Conservation (phyloP, 106 monocot genomes). For the Dioscorea zingiberensis region DNA sequence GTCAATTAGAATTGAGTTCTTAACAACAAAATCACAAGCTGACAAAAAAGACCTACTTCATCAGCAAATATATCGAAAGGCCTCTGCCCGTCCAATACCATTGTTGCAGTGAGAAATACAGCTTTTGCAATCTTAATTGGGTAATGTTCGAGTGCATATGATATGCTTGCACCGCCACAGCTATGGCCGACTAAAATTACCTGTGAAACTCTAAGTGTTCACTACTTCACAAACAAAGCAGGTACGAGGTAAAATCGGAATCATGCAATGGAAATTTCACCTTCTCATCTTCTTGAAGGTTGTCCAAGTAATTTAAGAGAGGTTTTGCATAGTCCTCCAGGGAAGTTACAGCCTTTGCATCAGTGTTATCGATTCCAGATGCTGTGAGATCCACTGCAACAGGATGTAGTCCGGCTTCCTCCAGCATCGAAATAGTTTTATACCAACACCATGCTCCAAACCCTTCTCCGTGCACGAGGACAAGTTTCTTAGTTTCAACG, state of each 20-base stretch:
- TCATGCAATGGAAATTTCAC: slow-evolving; percentile 13
- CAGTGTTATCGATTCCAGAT: slow-evolving; percentile 66
- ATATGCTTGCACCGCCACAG: slow-evolving; percentile 86
- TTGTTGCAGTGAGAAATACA: slow-evolving; percentile 72
- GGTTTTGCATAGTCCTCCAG: slow-evolving; percentile 79
- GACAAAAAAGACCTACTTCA: slow-evolving; percentile 33
- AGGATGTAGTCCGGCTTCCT: slow-evolving; percentile 71
- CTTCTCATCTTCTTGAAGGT: slow-evolving; percentile 68
- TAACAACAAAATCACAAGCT: no score
- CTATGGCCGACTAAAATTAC: slow-evolving; percentile 94
- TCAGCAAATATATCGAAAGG: slow-evolving; percentile 79
- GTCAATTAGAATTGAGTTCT: no score
- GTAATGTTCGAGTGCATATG: slow-evolving; percentile 62
- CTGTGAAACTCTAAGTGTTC: slow-evolving; percentile 23
- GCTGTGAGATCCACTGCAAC: slow-evolving; percentile 79
- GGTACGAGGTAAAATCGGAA: background rate
- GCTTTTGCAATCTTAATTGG: slow-evolving; percentile 82
- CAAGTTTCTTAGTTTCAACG: slow-evolving; percentile 70
- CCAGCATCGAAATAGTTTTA: slow-evolving; percentile 69
- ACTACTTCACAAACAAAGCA: slow-evolving; percentile 7
- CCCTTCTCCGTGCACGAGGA: slow-evolving; percentile 92
- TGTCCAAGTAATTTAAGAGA: slow-evolving; percentile 53
- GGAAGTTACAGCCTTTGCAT: slow-evolving; percentile 47
- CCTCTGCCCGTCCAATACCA: slow-evolving; percentile 83
- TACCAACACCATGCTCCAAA: slow-evolving; percentile 99